Conservation (phyloP, 2,329 filamentous ascomycete species). For the Colletotrichum aenigma region DNA sequence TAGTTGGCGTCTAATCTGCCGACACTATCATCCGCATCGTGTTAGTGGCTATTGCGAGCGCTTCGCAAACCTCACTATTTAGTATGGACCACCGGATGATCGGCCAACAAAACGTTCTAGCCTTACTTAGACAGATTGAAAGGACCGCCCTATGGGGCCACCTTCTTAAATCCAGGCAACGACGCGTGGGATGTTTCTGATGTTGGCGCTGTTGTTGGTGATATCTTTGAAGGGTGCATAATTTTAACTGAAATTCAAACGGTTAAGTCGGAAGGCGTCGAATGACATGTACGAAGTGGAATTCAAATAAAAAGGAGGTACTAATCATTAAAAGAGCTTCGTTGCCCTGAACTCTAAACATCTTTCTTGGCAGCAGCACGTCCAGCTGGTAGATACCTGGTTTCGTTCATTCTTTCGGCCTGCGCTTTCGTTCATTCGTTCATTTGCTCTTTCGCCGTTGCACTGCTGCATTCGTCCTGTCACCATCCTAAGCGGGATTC, state of each 20-base stretch:
- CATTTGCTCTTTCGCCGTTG: not conserved
- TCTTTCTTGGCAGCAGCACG: not conserved
- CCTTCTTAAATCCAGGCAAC: not conserved
- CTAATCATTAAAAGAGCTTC: not conserved
- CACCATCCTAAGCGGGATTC: fast-evolving
- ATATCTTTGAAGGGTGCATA: not conserved
- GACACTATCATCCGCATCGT: fast-evolving
- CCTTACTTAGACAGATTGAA: not conserved
- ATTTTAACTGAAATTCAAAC: not conserved
- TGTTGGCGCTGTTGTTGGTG: not conserved
- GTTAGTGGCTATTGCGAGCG: not conserved
- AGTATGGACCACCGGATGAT: not conserved
- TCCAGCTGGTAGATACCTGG: not conserved
- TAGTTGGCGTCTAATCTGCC: fast-evolving
- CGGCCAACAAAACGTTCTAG: not conserved
- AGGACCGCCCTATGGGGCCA: not conserved
- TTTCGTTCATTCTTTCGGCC: not conserved
- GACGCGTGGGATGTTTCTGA: not conserved
- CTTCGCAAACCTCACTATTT: not conserved
- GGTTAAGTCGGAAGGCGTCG: not conserved
- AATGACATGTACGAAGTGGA: not conserved
- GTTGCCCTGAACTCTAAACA: fast-evolving
- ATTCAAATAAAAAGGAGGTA: fast-evolving
- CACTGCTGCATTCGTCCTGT: not conserved
- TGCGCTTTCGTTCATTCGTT: not conserved